These are phyloP conservation scores for Physcomitrium patens DNA, from an alignment of 225 moss, liverwort and hornwort genomes.

Conservation along the genomic window DNA sequence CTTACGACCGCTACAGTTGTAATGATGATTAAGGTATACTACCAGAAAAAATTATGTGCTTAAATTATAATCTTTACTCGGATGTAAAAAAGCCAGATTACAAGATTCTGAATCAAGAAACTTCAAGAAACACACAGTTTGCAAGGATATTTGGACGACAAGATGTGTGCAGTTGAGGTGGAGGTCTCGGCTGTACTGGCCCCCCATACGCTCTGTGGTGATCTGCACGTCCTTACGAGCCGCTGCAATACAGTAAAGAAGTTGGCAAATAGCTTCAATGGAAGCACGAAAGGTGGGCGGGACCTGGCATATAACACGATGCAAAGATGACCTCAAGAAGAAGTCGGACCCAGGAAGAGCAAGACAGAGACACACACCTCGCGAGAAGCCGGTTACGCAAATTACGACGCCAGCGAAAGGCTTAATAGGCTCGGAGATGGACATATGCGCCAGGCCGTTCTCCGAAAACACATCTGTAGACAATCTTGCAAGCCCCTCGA, in stretches of 20 bases:
- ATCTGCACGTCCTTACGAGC: conserved; percentile 58
- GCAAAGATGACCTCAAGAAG: neutral
- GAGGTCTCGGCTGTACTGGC: conserved; percentile 61
- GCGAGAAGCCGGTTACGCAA: conserved; percentile 55
- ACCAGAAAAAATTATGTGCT: neutral
- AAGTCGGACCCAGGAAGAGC: neutral
- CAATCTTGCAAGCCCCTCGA: conserved; percentile 51
- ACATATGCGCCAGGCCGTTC: neutral
- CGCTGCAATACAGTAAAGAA: conserved; percentile 32
- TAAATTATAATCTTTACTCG: neutral
- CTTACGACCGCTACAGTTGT: conserved; percentile 65
- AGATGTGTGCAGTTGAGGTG: conserved; percentile 68
- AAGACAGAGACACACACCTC: conserved; percentile 32
- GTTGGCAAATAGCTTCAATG: no score
- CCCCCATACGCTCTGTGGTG: conserved; percentile 55
- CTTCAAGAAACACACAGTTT: neutral
- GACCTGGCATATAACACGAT: no score
- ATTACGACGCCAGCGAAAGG: conserved; percentile 55
- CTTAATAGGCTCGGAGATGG: conserved; percentile 18
- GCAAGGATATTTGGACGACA: conserved; percentile 64
- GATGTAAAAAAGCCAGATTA: neutral
- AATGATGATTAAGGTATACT: conserved; percentile 34
- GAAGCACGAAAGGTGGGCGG: no score
- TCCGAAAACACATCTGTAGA: conserved; percentile 50
- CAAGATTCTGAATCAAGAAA: neutral